A percentile compares a stretch with the other conserved stretches of the same genome.
These are phyloP conservation scores for Mycena latifolia DNA, from an alignment of 768 basidiomycete genomes.

Conservation along the genomic window DNA sequence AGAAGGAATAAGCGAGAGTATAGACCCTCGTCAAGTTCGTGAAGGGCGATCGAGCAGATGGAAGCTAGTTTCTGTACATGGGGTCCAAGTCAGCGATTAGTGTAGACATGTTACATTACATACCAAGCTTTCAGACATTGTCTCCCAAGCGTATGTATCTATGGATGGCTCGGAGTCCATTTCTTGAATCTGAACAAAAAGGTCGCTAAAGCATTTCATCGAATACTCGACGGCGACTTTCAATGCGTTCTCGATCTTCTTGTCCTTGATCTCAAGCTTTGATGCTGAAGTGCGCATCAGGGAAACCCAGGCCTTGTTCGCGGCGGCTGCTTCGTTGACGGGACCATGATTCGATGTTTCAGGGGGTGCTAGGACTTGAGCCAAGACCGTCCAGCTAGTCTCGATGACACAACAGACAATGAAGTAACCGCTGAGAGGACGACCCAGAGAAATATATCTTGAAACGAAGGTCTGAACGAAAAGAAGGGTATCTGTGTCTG, in stretches of 20 bases:
- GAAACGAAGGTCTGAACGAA: conserved; percentile 79
- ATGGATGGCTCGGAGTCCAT: conserved; percentile 84
- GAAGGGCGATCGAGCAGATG: conserved; percentile 80
- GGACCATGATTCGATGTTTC: conserved; percentile 40
- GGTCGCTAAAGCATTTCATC: conserved; percentile 82
- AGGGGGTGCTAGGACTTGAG: conserved; percentile 69
- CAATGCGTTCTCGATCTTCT: conserved; percentile 54
- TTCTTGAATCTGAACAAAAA: conserved; percentile 83
- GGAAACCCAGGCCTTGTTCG: conserved; percentile 84
- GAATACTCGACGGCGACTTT: conserved; percentile 68
- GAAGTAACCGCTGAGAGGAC: conserved; percentile 90
- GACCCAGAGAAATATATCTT: conserved; percentile 79
- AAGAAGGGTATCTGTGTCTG: conserved; percentile 60
- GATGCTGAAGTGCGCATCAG: conserved; percentile 68
- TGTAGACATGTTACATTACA: conserved; percentile 38
- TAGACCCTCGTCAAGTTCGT: conserved; percentile 76
- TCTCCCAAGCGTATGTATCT: conserved; percentile 94
- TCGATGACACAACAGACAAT: conserved; percentile 92
- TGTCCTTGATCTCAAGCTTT: conserved; percentile 53
- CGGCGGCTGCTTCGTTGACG: conserved; percentile 81
- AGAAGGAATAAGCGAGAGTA: conserved; percentile 78
- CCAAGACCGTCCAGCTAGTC: conserved; percentile 86
- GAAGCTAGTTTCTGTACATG: conserved; percentile 84
- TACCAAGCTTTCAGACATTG: conserved; percentile 91
- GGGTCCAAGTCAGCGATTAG: neutral